Percentiles rank a stretch among this genome's conserved stretches.
Conservation (phyloP, 2,329 filamentous ascomycete genomes). For the Metarhizium rileyi region DNA sequence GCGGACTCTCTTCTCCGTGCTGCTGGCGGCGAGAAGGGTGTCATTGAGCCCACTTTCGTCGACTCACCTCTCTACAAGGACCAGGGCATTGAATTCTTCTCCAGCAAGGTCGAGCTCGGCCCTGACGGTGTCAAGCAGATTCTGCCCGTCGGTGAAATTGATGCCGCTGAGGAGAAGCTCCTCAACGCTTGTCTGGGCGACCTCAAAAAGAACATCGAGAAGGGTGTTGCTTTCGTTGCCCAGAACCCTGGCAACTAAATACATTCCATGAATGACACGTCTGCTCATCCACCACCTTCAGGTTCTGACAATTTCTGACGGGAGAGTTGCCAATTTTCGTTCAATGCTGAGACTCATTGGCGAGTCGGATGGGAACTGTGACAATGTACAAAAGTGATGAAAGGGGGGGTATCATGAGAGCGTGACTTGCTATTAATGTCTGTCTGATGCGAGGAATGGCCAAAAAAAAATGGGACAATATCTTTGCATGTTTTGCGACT, state of each 20-base stretch:
- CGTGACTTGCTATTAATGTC: conserved; percentile 1
- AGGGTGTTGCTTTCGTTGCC: conserved; percentile 60
- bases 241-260: conserved; percentile 51
- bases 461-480: conserved; percentile 2
- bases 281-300: not conserved
- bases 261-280: not conserved
- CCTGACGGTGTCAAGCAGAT: conserved; percentile 95
- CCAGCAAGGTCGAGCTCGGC: conserved; percentile 89
- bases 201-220: conserved; percentile 90
- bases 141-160: conserved; percentile 74
- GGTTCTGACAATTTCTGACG: not conserved
- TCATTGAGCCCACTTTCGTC: conserved; percentile 93
- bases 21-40: conserved; percentile 84
- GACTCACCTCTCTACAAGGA: conserved; percentile 98
- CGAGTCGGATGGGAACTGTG: not conserved
- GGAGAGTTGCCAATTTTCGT: not conserved
- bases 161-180: conserved; percentile 79
- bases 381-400: conserved; percentile 5
- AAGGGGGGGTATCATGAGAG: not conserved
- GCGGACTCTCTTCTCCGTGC: conserved; percentile 92
- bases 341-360: not conserved
- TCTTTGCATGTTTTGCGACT: conserved; percentile 2
- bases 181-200: conserved; percentile 76
- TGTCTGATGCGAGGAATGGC: conserved; percentile 2
- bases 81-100: conserved; percentile 95